Percentiles rank a stretch among this genome's conserved stretches.
phyloP scores from a whole-genome alignment of 2,329 filamentous ascomycete genomes.

The Zasmidium angulare region DNA sequence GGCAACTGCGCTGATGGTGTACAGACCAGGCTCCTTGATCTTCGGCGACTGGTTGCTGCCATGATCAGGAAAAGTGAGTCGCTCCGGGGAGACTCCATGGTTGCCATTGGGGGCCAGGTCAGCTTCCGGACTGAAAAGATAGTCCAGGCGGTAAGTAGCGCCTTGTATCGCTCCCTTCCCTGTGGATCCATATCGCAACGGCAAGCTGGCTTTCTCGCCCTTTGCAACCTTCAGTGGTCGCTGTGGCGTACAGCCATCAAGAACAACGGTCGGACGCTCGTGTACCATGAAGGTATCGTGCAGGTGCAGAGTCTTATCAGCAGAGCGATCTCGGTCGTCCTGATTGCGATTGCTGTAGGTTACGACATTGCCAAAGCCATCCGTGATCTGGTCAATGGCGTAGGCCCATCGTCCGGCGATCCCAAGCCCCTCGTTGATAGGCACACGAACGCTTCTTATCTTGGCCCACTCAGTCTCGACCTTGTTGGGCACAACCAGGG shows the following conservation, averaged over 20 bases:
- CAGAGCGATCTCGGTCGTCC: conserved; percentile 49
- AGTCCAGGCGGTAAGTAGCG: conserved; percentile 71
- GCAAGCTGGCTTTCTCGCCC: conserved; percentile 66
- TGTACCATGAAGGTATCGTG: conserved; percentile 81
- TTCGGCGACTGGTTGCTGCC: conserved; percentile 62
- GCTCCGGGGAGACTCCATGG: conserved; percentile 60
- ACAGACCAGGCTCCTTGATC: conserved; percentile 78
- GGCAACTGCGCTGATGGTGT: conserved; percentile 76
- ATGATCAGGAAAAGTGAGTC: conserved; percentile 62
- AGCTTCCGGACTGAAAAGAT: conserved; percentile 76
- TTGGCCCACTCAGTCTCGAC: conserved; percentile 80
- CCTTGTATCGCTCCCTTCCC: conserved; percentile 59
- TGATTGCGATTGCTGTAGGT: conserved; percentile 73
- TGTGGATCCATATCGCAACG: conserved; percentile 67
- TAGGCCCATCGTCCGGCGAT: conserved; percentile 82
- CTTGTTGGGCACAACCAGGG: conserved; percentile 57
- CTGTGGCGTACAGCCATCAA: conserved; percentile 75
- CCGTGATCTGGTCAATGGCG: conserved; percentile 85
- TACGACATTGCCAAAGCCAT: conserved; percentile 83
- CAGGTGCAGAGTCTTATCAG: conserved; percentile 55
- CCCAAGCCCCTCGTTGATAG: conserved; percentile 85
- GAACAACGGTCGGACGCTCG: conserved; percentile 73
- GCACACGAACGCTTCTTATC: conserved; percentile 71
- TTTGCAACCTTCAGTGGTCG: conserved; percentile 81
- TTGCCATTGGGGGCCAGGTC: conserved; percentile 69